Conservation (phyloP, 108 stramenopile species). For the Bacterosira constricta region DNA sequence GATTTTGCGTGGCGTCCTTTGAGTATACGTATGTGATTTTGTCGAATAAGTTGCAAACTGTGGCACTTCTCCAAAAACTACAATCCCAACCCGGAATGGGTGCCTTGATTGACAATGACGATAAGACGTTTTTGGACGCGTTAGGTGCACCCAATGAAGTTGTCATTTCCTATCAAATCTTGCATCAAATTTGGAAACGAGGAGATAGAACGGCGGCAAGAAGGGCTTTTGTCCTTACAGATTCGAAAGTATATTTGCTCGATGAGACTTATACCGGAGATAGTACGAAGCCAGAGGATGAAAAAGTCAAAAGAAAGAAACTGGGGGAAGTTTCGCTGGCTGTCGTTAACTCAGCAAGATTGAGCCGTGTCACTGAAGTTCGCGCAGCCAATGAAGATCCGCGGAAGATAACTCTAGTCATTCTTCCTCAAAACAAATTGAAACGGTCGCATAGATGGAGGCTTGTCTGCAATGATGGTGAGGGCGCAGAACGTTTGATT, state of each 20-base stretch:
- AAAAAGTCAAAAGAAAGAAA: background rate
- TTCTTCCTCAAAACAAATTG: conserved; percentile 58
- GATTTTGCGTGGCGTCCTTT: conserved; percentile 54
- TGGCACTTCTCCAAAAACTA: conserved; percentile 70
- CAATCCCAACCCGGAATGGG: conserved; percentile 46
- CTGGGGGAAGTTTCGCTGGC: conserved; percentile 54
- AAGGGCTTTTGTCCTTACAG: conserved; percentile 76
- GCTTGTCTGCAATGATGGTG: conserved; percentile 75
- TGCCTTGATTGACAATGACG: conserved; percentile 79
- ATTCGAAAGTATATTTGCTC: conserved; percentile 69
- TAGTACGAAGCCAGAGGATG: conserved; percentile 43
- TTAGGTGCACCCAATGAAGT: conserved; percentile 69
- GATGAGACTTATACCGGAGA: conserved; percentile 82
- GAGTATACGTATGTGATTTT: conserved; percentile 75
- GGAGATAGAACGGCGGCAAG: conserved; percentile 73
- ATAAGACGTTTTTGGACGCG: conserved; percentile 72
- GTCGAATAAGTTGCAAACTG: conserved; percentile 68
- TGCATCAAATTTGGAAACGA: conserved; percentile 80
- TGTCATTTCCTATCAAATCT: conserved; percentile 79
- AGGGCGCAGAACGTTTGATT: conserved; percentile 79
- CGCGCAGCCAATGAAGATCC: conserved; percentile 84
- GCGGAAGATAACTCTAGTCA: conserved; percentile 71
- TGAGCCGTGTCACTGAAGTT: conserved; percentile 68
- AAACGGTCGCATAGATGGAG: conserved; percentile 79
- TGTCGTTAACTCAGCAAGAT: conserved; percentile 61